Conservation (phyloP, 2,329 filamentous ascomycete genomes). For the Leptographium lundbergii region DNA sequence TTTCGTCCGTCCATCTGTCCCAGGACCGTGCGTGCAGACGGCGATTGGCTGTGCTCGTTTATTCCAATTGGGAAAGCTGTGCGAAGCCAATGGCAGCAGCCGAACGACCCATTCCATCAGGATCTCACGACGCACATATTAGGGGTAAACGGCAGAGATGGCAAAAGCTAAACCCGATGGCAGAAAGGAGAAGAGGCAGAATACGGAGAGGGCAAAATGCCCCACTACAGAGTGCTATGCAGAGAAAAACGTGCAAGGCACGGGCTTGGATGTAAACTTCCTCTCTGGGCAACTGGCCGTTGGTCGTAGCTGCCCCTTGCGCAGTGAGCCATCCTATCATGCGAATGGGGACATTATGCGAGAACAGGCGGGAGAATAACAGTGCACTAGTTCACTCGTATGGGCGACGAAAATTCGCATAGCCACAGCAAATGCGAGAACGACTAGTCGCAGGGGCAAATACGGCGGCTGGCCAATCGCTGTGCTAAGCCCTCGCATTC, state of each 20-base stretch:
- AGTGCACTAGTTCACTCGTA: too few species aligned
- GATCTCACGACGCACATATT: neutral
- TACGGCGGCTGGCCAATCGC: neutral
- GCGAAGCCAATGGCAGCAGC: slow-evolving; percentile 11
- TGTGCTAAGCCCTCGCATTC: neutral
- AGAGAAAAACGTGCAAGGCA: neutral
- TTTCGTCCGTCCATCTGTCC: neutral
- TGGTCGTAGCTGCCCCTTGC: neutral
- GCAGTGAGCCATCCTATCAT: neutral
- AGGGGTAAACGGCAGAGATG: neutral
- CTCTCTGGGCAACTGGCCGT: neutral
- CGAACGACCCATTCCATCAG: neutral
- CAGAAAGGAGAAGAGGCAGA: neutral
- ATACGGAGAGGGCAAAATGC: neutral
- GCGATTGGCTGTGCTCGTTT: slow-evolving; percentile 7
- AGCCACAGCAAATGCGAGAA: neutral
- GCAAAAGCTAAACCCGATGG: neutral
- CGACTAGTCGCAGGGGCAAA: neutral
- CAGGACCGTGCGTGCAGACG: neutral
- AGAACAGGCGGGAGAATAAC: neutral
- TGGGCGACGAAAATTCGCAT: neutral
- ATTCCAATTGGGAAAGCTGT: slow-evolving; percentile 12
- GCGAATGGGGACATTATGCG: neutral
- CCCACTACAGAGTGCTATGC: neutral
- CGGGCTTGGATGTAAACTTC: neutral